Percentiles rank a stretch among this genome's conserved stretches.
phyloP scores from a whole-genome alignment of 2,329 filamentous ascomycete genomes.

The Cercospora sp. region DNA sequence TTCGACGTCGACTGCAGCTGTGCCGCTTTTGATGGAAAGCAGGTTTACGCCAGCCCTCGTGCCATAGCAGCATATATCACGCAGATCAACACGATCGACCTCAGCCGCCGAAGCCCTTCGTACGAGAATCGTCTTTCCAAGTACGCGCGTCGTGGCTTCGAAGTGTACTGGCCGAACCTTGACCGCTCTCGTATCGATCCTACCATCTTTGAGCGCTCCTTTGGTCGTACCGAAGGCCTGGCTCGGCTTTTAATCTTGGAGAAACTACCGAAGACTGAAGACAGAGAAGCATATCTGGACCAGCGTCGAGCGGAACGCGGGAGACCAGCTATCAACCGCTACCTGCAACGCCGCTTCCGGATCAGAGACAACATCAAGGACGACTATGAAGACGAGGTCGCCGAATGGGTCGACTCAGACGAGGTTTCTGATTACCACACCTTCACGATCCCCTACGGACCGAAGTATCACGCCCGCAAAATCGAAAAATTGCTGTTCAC shows the following conservation, averaged over 20 bases:
- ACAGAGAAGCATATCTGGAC: slow-evolving; percentile 69
- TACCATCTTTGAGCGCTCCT: slow-evolving; percentile 82
- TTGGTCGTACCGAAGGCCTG: slow-evolving; percentile 72
- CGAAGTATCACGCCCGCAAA: slow-evolving; percentile 58
- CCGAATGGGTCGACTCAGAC: slow-evolving; percentile 77
- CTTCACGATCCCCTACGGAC: slow-evolving; percentile 66
- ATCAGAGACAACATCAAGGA: slow-evolving; percentile 74
- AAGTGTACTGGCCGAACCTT: slow-evolving; percentile 75
- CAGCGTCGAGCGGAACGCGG: slow-evolving; percentile 72
- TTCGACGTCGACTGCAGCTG: slow-evolving; percentile 88
- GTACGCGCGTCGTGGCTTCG: slow-evolving; percentile 81
- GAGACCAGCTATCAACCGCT: slow-evolving; percentile 58
- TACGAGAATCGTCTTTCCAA: slow-evolving; percentile 87
- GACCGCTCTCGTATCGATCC: slow-evolving; percentile 77
- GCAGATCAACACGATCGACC: slow-evolving; percentile 77
- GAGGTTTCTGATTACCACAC: slow-evolving; percentile 76
- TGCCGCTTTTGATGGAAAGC: slow-evolving; percentile 75
- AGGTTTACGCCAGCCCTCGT: slow-evolving; percentile 77
- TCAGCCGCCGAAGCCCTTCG: slow-evolving; percentile 76
- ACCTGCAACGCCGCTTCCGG: slow-evolving; percentile 43
- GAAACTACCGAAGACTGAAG: slow-evolving; percentile 67
- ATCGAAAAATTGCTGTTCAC: slow-evolving; percentile 83
- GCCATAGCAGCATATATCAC: slow-evolving; percentile 78
- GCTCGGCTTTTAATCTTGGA: slow-evolving; percentile 79
- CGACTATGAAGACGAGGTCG: slow-evolving; percentile 73